These are phyloP conservation scores for Fomitiporia mediterranea DNA, from an alignment of 1,284 basidiomycete species.

Conservation along the genomic window DNA sequence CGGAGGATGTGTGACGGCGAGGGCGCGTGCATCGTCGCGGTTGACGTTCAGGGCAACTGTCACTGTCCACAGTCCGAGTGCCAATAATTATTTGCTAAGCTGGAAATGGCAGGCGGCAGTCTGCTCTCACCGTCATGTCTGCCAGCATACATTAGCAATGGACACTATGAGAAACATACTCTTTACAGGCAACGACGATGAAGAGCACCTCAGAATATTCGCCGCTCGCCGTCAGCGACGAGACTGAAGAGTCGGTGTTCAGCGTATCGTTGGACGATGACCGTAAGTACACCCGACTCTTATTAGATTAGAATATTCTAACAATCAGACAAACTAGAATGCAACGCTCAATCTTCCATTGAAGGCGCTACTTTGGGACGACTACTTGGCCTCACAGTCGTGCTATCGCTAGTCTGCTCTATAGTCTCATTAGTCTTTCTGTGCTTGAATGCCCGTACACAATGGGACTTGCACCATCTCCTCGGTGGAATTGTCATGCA, in stretches of 20 bases:
- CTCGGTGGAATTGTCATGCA: conserved; percentile 12
- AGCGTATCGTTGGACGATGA: not conserved
- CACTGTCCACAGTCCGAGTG: not conserved
- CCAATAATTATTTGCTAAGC: too few relatives aligned
- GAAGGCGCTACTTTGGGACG: not conserved
- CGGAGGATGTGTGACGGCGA: conserved; percentile 36
- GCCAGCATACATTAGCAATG: not conserved
- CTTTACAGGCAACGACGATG: conserved; percentile 4
- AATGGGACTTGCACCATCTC: conserved; percentile 14
- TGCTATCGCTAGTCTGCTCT: conserved; percentile 5
- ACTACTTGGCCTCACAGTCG: not conserved
- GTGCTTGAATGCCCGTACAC: conserved; percentile 2
- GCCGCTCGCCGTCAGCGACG: conserved; percentile 9
- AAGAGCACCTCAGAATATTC: not conserved
- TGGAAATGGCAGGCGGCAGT: not conserved
- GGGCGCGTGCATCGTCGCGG: conserved; percentile 14
- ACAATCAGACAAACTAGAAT: not conserved
- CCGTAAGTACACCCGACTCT: not conserved
- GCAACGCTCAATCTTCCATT: not conserved
- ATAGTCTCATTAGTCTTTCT: conserved; percentile 9
- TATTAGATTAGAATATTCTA: not conserved
- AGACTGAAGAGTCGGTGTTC: not conserved
- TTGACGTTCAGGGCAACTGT: not conserved
- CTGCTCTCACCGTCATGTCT: conserved; percentile 4
- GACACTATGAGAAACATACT: not conserved